phyloP scores from a whole-genome alignment of 1,284 basidiomycete genomes.

The Abortiporus biennis region DNA sequence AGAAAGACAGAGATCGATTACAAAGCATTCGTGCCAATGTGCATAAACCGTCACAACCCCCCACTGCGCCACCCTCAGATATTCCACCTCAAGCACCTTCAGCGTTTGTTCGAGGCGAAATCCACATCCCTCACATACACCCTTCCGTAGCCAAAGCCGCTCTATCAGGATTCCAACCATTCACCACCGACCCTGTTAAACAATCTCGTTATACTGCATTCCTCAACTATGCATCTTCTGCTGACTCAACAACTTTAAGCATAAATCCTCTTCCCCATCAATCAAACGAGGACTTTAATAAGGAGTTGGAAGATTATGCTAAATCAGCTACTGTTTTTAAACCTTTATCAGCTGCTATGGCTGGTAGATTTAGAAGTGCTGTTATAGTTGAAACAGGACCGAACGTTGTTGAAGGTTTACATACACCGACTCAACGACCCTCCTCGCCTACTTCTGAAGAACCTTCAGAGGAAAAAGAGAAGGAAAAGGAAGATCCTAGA shows the following conservation, averaged over 20 bases:
- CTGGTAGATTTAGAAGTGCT: slow-evolving; percentile 83
- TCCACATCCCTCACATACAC: slow-evolving; percentile 55
- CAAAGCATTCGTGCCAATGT: slow-evolving; percentile 48
- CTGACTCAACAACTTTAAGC: slow-evolving; percentile 26
- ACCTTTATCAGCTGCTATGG: slow-evolving; percentile 90
- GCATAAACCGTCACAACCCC: slow-evolving; percentile 18
- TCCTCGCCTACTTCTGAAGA: slow-evolving; percentile 32
- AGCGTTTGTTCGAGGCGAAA: slow-evolving; percentile 11
- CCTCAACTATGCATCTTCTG: slow-evolving; percentile 51
- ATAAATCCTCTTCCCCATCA: slow-evolving; percentile 46
- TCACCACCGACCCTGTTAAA: slow-evolving; percentile 68
- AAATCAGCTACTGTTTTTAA: slow-evolving; percentile 88
- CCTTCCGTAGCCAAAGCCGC: slow-evolving; percentile 83
- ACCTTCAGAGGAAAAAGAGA: slow-evolving; percentile 28
- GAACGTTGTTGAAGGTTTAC: slow-evolving; percentile 67
- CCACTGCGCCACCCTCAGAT: slow-evolving; percentile 22
- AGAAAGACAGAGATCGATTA: slow-evolving; percentile 84
- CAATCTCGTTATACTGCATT: slow-evolving; percentile 86
- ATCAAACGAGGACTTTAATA: slow-evolving; percentile 63
- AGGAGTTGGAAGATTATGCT: slow-evolving; percentile 83
- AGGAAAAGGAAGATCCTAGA: slow-evolving; percentile 60
- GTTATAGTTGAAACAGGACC: slow-evolving; percentile 58
- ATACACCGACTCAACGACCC: slow-evolving; percentile 56
- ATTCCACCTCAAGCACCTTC: slow-evolving; percentile 30
- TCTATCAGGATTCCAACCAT: slow-evolving; percentile 83